phyloP scores from a whole-genome alignment of 441 rosid genomes.

The Biscutella laevigata region DNA sequence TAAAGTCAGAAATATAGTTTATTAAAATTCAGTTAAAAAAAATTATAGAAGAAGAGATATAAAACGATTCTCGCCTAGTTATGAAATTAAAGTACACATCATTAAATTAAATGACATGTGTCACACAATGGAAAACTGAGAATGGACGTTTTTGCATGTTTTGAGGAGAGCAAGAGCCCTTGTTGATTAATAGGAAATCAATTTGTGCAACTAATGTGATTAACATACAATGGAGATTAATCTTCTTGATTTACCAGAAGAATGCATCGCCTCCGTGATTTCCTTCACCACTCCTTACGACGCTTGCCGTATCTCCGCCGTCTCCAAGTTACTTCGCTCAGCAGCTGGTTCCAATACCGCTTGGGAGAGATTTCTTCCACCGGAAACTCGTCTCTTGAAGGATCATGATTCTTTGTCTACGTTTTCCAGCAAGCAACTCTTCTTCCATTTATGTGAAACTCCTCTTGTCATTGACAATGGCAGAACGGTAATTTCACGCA shows the following conservation, averaged over 20 bases:
- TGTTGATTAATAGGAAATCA: not conserved
- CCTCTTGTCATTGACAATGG: constrained; percentile 9
- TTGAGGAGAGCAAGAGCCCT: not conserved
- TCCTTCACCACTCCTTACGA: constrained; percentile 14
- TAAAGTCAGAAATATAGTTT: no score
- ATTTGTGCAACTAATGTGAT: no score
- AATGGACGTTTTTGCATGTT: not conserved
- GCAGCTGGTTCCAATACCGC: not conserved
- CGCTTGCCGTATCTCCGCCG: constrained; percentile 17
- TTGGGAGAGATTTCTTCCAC: constrained; percentile 15
- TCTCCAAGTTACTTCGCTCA: constrained; percentile 9
- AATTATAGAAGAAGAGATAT: no score
- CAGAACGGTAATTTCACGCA: not conserved
- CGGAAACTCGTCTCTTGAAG: not conserved
- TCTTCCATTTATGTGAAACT: not conserved
- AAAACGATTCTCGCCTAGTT: no score
- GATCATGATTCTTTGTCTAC: constrained; percentile 9
- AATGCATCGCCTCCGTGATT: constrained; percentile 14
- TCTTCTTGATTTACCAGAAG: constrained; percentile 17
- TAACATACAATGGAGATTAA: constrained; percentile 1
- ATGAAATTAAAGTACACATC: no score
- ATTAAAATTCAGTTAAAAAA: no score
- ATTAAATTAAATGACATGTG: no score
- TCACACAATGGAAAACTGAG: no score
- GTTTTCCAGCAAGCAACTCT: constrained; percentile 8